phyloP scores from a whole-genome alignment of 225 moss, liverwort and hornwort genomes.

The Pleurozium schreberi region DNA sequence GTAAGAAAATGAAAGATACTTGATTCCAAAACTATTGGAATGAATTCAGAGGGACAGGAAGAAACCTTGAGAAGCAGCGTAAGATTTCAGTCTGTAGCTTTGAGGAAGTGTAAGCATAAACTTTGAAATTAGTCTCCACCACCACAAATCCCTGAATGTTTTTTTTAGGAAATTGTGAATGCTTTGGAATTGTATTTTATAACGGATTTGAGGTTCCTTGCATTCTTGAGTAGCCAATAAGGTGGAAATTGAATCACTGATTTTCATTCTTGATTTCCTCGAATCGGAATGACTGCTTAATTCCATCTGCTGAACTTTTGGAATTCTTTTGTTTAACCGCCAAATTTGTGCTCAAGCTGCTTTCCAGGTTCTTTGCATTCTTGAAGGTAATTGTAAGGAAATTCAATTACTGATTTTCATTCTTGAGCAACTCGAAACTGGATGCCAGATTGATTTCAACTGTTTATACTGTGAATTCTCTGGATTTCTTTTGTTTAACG shows the following conservation, averaged over 20 bases:
- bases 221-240: not conserved
- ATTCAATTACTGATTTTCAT: not conserved
- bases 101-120: constrained; percentile 84
- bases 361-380: not conserved
- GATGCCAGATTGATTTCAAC: not conserved
- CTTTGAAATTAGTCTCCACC: constrained; percentile 90
- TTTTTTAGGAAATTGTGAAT: too few relatives aligned
- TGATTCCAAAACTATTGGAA: not conserved
- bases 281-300: not conserved
- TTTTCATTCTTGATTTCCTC: not conserved
- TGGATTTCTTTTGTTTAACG: not conserved
- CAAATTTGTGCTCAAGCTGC: not conserved
- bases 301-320: not conserved
- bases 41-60: not conserved
- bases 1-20: not conserved
- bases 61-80: constrained; percentile 67
- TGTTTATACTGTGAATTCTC: not conserved
- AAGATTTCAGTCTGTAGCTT: constrained; percentile 83
- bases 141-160: constrained; percentile 83
- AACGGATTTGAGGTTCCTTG: not conserved
- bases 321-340: not conserved
- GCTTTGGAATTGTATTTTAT: not conserved
- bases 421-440: not conserved
- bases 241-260: not conserved
- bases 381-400: not conserved